These are phyloP conservation scores for Hemisphaericaspora lyxosophila DNA, from an alignment of 1,139 yeast species.

Conservation along the genomic window DNA sequence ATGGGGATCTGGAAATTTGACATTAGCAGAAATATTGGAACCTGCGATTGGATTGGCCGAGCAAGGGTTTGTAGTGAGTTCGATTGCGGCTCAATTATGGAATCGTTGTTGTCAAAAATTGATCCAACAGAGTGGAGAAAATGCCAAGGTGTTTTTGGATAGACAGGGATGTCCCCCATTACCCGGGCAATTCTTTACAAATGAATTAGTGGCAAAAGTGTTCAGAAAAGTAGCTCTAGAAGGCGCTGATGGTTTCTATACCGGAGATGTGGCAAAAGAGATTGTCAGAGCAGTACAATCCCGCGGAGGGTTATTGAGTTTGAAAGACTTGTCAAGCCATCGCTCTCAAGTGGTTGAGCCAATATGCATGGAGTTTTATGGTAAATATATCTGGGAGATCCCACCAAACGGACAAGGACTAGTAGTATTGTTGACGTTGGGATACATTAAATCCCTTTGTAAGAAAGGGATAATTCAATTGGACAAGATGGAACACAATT, in stretches of 20 bases:
- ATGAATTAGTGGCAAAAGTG: conserved; percentile 53
- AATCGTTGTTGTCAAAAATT: conserved; percentile 35
- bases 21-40: conserved; percentile 54
- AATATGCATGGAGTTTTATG: conserved; percentile 46
- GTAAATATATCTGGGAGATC: conserved; percentile 60
- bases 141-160: conserved; percentile 36
- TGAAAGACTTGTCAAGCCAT: conserved; percentile 56
- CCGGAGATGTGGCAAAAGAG: conserved; percentile 62
- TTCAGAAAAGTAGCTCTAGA: conserved; percentile 48
- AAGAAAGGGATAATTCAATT: conserved; percentile 45
- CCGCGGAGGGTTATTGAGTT: conserved; percentile 54
- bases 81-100: conserved; percentile 58
- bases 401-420: conserved; percentile 81
- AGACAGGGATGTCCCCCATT: conserved; percentile 40
- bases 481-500: conserved; percentile 54
- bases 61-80: conserved; percentile 62
- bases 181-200: conserved; percentile 58
- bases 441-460: conserved; percentile 56
- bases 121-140: conserved; percentile 32
- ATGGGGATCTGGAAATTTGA: conserved; percentile 72
- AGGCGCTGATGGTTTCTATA: conserved; percentile 66
- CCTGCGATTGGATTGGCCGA: conserved; percentile 74
- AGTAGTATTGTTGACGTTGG: conserved; percentile 66
- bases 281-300: conserved; percentile 51
- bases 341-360: conserved; percentile 61